Percentiles rank a stretch among this genome's conserved stretches.
Conservation (phyloP, 2,329 filamentous ascomycete species). For the Talaromyces sp. region DNA sequence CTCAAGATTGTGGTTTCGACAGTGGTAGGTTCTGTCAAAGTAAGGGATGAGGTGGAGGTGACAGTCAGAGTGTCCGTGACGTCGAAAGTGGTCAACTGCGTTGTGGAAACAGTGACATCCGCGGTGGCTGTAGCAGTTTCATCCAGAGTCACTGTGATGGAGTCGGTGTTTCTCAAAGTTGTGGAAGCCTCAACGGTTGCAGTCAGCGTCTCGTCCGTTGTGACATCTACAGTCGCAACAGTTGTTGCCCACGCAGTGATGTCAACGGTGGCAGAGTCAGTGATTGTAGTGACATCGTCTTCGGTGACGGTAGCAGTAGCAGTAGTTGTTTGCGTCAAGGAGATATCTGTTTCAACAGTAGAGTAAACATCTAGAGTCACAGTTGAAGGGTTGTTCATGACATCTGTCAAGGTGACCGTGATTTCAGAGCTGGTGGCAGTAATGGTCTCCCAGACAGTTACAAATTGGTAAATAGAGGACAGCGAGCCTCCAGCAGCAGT, state of each 20-base stretch:
- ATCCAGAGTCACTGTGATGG: background rate
- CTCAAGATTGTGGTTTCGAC: background rate
- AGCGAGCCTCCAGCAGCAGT: background rate
- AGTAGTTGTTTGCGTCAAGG: background rate
- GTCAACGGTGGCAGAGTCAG: background rate
- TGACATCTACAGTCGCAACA: background rate
- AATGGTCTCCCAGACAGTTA: background rate
- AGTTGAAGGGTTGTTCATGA: background rate
- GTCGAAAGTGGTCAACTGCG: background rate
- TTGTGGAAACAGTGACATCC: background rate
- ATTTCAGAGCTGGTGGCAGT: background rate
- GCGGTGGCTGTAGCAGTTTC: background rate
- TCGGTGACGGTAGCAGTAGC: background rate
- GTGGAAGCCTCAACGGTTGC: background rate
- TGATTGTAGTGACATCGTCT: background rate
- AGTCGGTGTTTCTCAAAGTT: background rate
- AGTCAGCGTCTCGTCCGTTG: background rate
- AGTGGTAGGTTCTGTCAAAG: background rate
- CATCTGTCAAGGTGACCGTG: background rate
- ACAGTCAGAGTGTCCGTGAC: background rate
- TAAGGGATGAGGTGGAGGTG: background rate
- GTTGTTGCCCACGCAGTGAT: background rate
- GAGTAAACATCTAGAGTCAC: background rate
- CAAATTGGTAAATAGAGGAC: background rate
- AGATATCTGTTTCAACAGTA: background rate